Evolutionary conservation across 2,329 filamentous ascomycete species (phyloP).

Genomic region (Periglandula ipomoeae): DNA sequence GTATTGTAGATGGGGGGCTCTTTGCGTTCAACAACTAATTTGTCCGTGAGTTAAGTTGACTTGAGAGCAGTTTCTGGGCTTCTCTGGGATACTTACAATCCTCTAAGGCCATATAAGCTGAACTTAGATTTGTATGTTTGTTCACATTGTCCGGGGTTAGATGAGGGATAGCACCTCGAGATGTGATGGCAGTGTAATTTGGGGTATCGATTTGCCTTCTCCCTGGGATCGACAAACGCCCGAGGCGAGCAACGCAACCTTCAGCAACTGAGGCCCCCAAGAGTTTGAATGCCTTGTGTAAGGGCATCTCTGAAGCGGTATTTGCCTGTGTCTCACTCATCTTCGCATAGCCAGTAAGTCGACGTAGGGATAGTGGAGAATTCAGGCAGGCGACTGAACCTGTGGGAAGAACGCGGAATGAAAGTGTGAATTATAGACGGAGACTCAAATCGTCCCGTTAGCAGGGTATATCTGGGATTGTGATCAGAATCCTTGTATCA

Average conservation of each 20-base stretch:
- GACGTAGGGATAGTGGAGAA: neutral
- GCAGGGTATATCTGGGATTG: neutral
- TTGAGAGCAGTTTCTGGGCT: no score
- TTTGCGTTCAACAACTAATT: constrained; percentile 45
- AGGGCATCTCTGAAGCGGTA: constrained; percentile 14
- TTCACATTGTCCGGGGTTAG: constrained; percentile 74
- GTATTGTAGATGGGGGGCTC: constrained; percentile 40
- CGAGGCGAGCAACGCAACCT: constrained; percentile 51
- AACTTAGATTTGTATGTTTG: constrained; percentile 54
- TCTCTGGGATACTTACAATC: constrained; percentile 76
- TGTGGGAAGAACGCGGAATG: no score
- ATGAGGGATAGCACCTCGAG: constrained; percentile 79
- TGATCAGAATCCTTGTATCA: neutral
- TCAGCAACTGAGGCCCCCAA: constrained; percentile 30
- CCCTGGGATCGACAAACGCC: constrained; percentile 51
- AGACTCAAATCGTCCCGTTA: no score
- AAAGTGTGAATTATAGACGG: no score
- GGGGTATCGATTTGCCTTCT: constrained; percentile 70
- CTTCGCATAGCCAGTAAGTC: constrained; percentile 3
- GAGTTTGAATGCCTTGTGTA: constrained; percentile 34
- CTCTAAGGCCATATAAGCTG: constrained; percentile 76
- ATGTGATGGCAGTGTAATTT: constrained; percentile 70
- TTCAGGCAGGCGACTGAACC: neutral
- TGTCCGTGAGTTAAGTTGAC: constrained; percentile 1
- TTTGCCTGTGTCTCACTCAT: constrained; percentile 18